Base-by-base conservation (phyloP, 176 grass and related monocot genomes). In the Stipa capillata region DNA sequence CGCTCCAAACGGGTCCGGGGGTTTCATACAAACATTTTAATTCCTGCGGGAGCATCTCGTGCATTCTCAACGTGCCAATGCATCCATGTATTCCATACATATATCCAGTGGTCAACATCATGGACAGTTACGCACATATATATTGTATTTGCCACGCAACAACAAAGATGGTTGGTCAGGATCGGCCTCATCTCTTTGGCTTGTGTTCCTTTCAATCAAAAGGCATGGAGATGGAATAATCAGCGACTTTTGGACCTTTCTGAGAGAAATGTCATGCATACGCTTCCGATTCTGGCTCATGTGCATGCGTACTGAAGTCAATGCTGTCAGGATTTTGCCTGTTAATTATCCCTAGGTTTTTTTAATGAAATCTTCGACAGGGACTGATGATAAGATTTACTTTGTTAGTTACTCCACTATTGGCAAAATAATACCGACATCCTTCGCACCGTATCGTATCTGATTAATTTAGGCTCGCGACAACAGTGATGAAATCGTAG, bases 201-300 rank as follows among this genome's bases (percentile, higher is more conserved):
- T 29, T 37, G 27, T 76, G 87, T 89, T 69, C 52, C 82, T 81
- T 85, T 85, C 82, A 47, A 53, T 61, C 14, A 7, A 89, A 81
- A 81, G 82, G 70, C 24, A 35, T 62, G 67, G 79, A 75, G 70
- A 4, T 3, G 44, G 16, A 61, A 85, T 45, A 81, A 76, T 59
- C 24, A 70, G 44, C 74, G 49, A 89, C n/a, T 23, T 32, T 80
- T 61, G 77, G 87, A 85, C 16, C 28, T 28, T 74, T 85, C 36
- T 14, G 14, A 45, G 34, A 69, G 51, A 71, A 62, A 49, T 60
- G 54, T 36, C 49, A 73, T 73, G 31, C 47, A 1, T 59, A 67
- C 32, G 81, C 66, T 79, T 69, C 76, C 21, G 20, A 76, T 69
- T 84, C 69, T 63, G 18, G 32, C n/a, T 79, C 50, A 39, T 74